Evolutionary conservation across 257 asterid species (phyloP).

Genomic region (Solanum chmielewskii): DNA sequence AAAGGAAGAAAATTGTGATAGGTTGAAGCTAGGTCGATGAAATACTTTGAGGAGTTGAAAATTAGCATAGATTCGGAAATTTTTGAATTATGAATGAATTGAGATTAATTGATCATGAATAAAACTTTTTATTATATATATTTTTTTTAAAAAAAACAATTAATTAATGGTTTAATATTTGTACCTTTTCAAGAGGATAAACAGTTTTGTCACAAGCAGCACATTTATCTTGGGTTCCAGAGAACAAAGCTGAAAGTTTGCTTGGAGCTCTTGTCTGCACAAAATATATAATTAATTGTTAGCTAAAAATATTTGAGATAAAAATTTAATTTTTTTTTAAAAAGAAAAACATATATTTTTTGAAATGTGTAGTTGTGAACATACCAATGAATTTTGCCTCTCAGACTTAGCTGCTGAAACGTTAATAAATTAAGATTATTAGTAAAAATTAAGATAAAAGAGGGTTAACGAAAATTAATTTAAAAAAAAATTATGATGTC

Average conservation of each 20-base stretch:
- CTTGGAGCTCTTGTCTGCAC: slow-evolving; percentile 42
- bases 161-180: background rate
- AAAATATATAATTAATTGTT: background rate
- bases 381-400: slow-evolving; percentile 31
- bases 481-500: background rate
- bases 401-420: slow-evolving; percentile 30
- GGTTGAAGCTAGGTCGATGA: background rate
- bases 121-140: background rate
- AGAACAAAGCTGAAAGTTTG: slow-evolving; percentile 65
- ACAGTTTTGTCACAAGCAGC: slow-evolving; percentile 65
- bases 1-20: background rate
- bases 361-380: background rate
- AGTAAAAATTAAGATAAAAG: background rate
- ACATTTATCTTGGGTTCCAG: slow-evolving; percentile 76
- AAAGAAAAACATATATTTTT: background rate
- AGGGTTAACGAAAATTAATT: background rate
- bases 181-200: slow-evolving; percentile 56
- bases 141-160: background rate
- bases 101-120: background rate
- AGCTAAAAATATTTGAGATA: background rate
- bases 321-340: background rate
- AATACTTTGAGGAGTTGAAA: background rate
- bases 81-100: too few relatives aligned
- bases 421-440: slow-evolving; percentile 1
- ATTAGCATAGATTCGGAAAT: too few relatives aligned